Evolutionary conservation across 1,139 yeast genomes (phyloP).

Genomic region (Debaryomyces subglobosus): DNA sequence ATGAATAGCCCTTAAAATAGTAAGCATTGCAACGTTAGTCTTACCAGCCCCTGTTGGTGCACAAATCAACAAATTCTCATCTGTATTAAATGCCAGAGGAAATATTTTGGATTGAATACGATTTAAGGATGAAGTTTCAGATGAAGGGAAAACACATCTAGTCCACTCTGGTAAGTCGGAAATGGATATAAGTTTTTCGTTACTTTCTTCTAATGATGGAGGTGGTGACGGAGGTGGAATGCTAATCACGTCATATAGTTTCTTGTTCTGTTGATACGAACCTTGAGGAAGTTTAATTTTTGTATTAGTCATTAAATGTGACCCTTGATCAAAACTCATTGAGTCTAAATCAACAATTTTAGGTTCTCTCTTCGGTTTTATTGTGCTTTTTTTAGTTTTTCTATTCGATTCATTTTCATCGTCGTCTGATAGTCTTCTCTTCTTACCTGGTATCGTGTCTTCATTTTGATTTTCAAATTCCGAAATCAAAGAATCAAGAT

Average conservation of each 20-base stretch:
- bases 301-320: slow-evolving; percentile 65
- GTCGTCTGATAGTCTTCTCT: slow-evolving; percentile 19
- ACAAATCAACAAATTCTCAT: slow-evolving; percentile 77
- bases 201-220: slow-evolving; percentile 47
- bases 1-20: slow-evolving; percentile 65
- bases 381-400: slow-evolving; percentile 3
- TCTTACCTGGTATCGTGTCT: slow-evolving; percentile 13
- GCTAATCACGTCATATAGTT: slow-evolving; percentile 81
- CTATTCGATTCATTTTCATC: slow-evolving; percentile 11
- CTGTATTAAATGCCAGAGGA: slow-evolving; percentile 73
- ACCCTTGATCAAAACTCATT: slow-evolving; percentile 70
- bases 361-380: slow-evolving; percentile 42
- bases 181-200: slow-evolving; percentile 59
- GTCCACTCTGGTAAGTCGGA: slow-evolving; percentile 81
- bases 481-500: slow-evolving; percentile 25
- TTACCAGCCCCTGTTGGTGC: slow-evolving; percentile 99
- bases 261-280: slow-evolving; percentile 74
- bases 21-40: slow-evolving; percentile 89
- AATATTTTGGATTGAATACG: slow-evolving; percentile 82
- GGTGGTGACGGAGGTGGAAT: slow-evolving; percentile 66
- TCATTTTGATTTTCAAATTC: slow-evolving; percentile 25
- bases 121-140: slow-evolving; percentile 70
- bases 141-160: slow-evolving; percentile 68
- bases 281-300: slow-evolving; percentile 81
- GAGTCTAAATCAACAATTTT: slow-evolving; percentile 64